Percentiles rank a stretch among this genome's conserved stretches.
These are phyloP conservation scores for Auricularia heimuer DNA, from an alignment of 768 basidiomycete genomes.

Conservation along the genomic window DNA sequence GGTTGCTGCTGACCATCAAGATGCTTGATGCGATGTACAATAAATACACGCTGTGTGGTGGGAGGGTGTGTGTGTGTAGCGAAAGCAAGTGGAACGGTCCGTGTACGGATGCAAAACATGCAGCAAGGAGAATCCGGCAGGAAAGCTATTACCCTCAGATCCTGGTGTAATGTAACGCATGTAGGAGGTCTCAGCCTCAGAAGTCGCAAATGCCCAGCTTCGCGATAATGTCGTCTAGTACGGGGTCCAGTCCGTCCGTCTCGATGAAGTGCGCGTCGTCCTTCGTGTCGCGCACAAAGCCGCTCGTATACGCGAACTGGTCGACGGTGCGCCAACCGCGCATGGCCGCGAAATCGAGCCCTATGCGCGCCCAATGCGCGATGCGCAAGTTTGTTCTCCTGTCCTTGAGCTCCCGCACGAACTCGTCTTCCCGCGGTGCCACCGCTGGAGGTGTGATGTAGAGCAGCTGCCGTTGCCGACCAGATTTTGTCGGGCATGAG, in stretches of 20 bases:
- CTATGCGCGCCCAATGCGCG: neutral
- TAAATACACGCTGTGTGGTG: too few species aligned
- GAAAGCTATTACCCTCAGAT: too few species aligned
- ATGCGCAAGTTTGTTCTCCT: neutral
- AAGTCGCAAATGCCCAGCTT: conserved; percentile 1
- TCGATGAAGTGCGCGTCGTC: conserved; percentile 1
- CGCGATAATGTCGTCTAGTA: neutral
- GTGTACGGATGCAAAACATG: too few species aligned
- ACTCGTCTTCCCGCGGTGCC: neutral
- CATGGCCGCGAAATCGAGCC: neutral
- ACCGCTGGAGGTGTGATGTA: neutral
- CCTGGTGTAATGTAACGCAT: neutral
- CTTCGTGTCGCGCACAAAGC: neutral
- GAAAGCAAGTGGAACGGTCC: too few species aligned
- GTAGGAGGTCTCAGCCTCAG: neutral
- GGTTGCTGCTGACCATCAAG: too few species aligned
- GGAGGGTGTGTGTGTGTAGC: too few species aligned
- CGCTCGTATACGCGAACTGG: neutral
- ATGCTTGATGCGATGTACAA: too few species aligned
- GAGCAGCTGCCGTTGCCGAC: neutral
- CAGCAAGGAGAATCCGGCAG: too few species aligned
- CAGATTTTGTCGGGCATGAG: neutral
- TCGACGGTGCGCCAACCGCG: neutral
- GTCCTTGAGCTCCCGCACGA: neutral
- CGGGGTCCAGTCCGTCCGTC: neutral